These are phyloP conservation scores for Boehmeria nivea DNA, from an alignment of 306 rosid species.

Conservation along the genomic window DNA sequence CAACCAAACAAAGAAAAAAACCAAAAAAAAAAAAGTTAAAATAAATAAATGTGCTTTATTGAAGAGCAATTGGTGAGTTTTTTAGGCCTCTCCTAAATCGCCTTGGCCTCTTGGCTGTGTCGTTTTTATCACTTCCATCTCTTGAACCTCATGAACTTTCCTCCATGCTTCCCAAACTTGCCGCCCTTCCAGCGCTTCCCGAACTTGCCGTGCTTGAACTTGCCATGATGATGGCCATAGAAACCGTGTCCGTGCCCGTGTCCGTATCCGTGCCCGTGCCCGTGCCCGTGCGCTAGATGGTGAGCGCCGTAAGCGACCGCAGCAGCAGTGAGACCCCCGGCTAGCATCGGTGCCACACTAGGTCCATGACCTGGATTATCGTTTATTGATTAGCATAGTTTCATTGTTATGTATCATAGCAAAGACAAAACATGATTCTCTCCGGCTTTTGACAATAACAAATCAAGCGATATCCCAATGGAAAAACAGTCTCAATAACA, in stretches of 20 bases:
- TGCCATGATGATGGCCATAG: too few species aligned
- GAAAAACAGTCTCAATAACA: too few species aligned
- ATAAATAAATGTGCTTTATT: background rate
- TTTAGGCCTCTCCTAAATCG: too few species aligned
- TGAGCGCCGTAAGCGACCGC: conserved; percentile 77
- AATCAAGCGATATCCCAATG: too few species aligned
- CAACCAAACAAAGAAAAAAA: background rate
- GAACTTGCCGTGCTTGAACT: conserved; percentile 58
- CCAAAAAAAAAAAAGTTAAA: background rate
- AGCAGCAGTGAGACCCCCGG: conserved; percentile 77
- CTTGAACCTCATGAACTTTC: conserved; percentile 40
- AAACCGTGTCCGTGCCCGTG: conserved; percentile 24
- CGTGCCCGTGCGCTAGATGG: conserved; percentile 47
- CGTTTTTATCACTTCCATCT: conserved; percentile 49
- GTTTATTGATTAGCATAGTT: background rate
- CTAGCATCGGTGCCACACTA: conserved; percentile 57
- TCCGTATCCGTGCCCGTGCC: conserved; percentile 24
- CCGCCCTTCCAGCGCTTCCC: conserved; percentile 64
- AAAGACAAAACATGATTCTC: too few species aligned
- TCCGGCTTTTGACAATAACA: too few species aligned
- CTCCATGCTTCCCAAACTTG: conserved; percentile 40
- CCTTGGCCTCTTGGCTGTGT: too few species aligned
- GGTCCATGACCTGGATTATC: conserved; percentile 20
- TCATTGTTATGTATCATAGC: too few species aligned
- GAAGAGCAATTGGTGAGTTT: background rate